Conservation (phyloP, 140 eudicot species). For the Eryngium alpinum region DNA sequence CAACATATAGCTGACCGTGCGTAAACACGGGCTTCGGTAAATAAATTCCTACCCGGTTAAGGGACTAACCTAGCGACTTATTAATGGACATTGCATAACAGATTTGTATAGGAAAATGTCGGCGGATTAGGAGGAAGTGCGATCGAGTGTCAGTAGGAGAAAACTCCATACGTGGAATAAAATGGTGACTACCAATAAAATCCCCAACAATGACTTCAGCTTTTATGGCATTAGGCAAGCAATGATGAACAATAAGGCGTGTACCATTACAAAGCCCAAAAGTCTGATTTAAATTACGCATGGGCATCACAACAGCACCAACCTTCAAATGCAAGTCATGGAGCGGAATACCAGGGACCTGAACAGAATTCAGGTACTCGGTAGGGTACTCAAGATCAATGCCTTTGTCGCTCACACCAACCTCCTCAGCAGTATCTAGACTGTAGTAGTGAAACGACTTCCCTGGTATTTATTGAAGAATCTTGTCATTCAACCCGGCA, state of each 20-base stretch:
- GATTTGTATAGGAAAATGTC: background rate
- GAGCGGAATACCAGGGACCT: background rate
- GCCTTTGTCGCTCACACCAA: background rate
- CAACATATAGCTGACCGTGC: background rate
- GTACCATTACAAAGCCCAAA: background rate
- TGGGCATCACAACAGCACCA: background rate
- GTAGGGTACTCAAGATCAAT: background rate
- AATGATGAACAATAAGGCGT: background rate
- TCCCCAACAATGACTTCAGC: background rate
- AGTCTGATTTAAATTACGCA: too few relatives aligned
- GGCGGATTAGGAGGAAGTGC: too few relatives aligned
- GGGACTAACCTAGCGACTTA: background rate
- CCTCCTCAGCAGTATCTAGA: background rate
- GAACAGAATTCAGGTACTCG: background rate
- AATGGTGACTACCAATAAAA: background rate
- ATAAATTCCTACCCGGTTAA: too few relatives aligned
- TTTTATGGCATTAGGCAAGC: too few relatives aligned
- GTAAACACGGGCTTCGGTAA: background rate
- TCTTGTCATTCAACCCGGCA: background rate
- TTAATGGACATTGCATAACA: background rate
- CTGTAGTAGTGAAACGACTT: background rate
- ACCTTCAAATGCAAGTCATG: background rate
- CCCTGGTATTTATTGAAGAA: background rate
- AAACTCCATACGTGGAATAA: background rate
- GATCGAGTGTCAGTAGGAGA: background rate